Evolutionary conservation across 2,329 filamentous ascomycete species (phyloP).

Genomic region (Botrytis cinerea): DNA sequence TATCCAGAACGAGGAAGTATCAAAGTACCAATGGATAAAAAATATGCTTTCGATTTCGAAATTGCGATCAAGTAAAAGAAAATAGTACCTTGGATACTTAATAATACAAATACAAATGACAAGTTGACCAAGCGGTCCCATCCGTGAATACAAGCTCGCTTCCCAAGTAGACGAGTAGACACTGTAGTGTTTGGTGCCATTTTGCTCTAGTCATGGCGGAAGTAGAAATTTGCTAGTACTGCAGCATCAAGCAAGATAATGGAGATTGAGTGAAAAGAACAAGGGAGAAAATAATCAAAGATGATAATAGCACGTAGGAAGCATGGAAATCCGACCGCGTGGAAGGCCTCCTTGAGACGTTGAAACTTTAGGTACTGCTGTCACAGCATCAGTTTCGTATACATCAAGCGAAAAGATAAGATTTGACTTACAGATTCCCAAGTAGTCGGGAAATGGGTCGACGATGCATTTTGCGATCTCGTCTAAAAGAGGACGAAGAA

Average conservation of each 20-base stretch:
- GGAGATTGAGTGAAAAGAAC: conserved; percentile 8
- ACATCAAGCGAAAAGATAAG: neutral
- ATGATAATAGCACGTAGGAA: neutral
- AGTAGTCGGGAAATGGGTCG: conserved; percentile 3
- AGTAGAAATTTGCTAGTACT: neutral
- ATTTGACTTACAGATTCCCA: neutral
- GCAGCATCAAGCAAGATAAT: neutral
- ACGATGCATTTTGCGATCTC: neutral
- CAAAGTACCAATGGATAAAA: neutral
- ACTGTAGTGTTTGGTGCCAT: neutral
- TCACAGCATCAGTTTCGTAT: neutral
- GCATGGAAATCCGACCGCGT: neutral
- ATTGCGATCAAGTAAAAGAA: neutral
- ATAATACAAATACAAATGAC: conserved; percentile 15
- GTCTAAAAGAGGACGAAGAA: neutral
- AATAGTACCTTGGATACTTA: neutral
- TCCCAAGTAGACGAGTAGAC: neutral
- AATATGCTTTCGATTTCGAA: neutral
- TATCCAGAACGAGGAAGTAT: neutral
- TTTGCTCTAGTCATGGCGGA: neutral
- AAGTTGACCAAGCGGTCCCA: neutral
- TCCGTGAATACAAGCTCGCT: neutral
- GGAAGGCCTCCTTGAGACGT: neutral
- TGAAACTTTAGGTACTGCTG: neutral
- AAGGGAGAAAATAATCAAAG: neutral